Conservation (phyloP, 2,329 filamentous ascomycete genomes). For the Chaetothyriales sp. region DNA sequence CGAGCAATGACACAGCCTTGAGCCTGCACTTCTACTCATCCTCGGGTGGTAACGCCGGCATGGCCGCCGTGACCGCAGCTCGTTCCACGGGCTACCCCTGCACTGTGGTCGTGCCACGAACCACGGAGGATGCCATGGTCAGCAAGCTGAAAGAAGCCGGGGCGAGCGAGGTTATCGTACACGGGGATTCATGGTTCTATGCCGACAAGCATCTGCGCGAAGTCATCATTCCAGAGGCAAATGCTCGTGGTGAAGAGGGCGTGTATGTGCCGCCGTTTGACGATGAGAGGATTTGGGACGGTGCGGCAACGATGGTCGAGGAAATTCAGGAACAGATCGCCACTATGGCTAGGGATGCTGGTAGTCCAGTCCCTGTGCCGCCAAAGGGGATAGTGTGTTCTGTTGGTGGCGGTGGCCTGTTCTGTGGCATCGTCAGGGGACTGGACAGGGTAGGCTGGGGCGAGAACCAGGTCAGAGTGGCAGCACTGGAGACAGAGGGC, state of each 20-base stretch:
- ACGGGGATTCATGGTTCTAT: slow-evolving; percentile 52
- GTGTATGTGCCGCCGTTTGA: slow-evolving; percentile 37
- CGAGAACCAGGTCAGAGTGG: slow-evolving; percentile 30
- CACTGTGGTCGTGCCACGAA: slow-evolving; percentile 59
- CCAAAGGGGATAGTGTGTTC: slow-evolving; percentile 46
- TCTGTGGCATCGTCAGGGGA: slow-evolving; percentile 61
- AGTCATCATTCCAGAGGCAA: slow-evolving; percentile 26
- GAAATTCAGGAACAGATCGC: slow-evolving; percentile 28
- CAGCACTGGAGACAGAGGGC: slow-evolving; percentile 63
- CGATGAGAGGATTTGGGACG: slow-evolving; percentile 31
- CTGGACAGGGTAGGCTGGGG: slow-evolving; percentile 29
- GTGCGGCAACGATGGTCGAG: slow-evolving; percentile 30
- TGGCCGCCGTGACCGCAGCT: slow-evolving; percentile 64
- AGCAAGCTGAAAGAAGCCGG: slow-evolving; percentile 54
- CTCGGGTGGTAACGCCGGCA: slow-evolving; percentile 69
- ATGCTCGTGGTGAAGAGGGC: slow-evolving; percentile 21
- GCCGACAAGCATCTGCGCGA: slow-evolving; percentile 53
- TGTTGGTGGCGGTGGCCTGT: slow-evolving; percentile 65
- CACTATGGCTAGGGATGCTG: slow-evolving; percentile 40
- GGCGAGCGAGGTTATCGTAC: slow-evolving; percentile 47
- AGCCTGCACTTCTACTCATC: slow-evolving; percentile 59
- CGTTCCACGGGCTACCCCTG: slow-evolving; percentile 46
- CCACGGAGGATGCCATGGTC: slow-evolving; percentile 54
- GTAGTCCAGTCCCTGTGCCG: too few relatives aligned
- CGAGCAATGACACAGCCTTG: background rate